A percentile compares a stretch with the other conserved stretches of the same genome.
phyloP scores from a whole-genome alignment of 2,329 filamentous ascomycete genomes.

The Fusarium succisae region DNA sequence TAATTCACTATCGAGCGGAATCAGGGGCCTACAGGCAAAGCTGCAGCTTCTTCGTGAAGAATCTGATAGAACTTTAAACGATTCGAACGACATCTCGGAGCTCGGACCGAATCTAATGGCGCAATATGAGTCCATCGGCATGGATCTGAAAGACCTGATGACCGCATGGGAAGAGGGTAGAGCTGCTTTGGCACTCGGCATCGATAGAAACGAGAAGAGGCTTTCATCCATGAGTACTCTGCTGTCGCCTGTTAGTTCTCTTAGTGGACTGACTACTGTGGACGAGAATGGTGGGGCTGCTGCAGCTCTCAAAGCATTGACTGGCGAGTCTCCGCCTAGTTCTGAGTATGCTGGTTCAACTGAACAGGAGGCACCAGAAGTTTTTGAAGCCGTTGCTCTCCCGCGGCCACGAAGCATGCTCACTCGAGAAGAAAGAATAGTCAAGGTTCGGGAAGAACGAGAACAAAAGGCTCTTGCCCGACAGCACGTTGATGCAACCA shows the following conservation, averaged over 20 bases:
- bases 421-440: slow-evolving; percentile 86
- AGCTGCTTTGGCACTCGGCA: slow-evolving; percentile 80
- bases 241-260: slow-evolving; percentile 67
- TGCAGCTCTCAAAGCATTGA: slow-evolving; percentile 80
- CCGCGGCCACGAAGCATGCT: slow-evolving; percentile 74
- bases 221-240: slow-evolving; percentile 69
- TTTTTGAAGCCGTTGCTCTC: slow-evolving; percentile 91
- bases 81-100: slow-evolving; percentile 76
- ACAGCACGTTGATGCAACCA: slow-evolving; percentile 82
- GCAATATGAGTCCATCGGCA: slow-evolving; percentile 94
- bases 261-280: slow-evolving; percentile 74
- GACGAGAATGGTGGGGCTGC: slow-evolving; percentile 59
- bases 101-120: slow-evolving; percentile 81
- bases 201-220: slow-evolving; percentile 81
- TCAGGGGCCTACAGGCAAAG: slow-evolving; percentile 92
- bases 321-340: slow-evolving; percentile 70
- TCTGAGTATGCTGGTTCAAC: slow-evolving; percentile 64
- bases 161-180: slow-evolving; percentile 90
- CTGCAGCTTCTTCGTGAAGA: slow-evolving; percentile 92
- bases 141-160: slow-evolving; percentile 82
- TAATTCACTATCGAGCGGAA: slow-evolving; percentile 87
- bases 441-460: slow-evolving; percentile 88
- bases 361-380: slow-evolving; percentile 74
- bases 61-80: slow-evolving; percentile 81
- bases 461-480: slow-evolving; percentile 75